These are phyloP conservation scores for Phytophthora hibernalis DNA, from an alignment of 352 stramenopile genomes.

Conservation along the genomic window DNA sequence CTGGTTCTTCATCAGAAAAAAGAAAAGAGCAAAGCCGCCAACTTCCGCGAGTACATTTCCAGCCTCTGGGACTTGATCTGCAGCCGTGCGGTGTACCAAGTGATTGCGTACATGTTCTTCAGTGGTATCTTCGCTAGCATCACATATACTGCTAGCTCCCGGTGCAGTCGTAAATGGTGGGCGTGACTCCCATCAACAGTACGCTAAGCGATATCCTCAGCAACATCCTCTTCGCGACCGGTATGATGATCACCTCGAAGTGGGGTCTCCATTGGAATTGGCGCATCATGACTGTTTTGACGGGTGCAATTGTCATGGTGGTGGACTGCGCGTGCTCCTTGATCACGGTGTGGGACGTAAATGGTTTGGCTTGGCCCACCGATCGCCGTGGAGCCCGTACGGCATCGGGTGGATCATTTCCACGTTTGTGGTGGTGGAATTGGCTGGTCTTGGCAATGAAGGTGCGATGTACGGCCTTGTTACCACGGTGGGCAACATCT, in stretches of 20 bases:
- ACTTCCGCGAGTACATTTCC: slow-evolving; percentile 15
- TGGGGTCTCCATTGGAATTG: slow-evolving; percentile 28
- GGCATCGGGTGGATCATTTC: no score
- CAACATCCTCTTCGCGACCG: slow-evolving; percentile 7
- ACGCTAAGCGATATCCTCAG: slow-evolving; percentile 23
- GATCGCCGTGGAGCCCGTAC: slow-evolving; percentile 18
- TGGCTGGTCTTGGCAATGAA: slow-evolving; percentile 38
- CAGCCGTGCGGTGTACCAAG: slow-evolving; percentile 16
- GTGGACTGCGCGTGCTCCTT: no score
- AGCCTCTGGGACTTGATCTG: slow-evolving; percentile 7
- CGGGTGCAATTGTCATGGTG: slow-evolving; percentile 4
- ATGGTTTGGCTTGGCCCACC: slow-evolving; percentile 20
- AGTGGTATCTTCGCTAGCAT: slow-evolving; percentile 7
- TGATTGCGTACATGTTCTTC: slow-evolving; percentile 20
- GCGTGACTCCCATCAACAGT: slow-evolving; percentile 17
- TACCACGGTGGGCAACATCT: slow-evolving; percentile 22
- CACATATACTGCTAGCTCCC: slow-evolving; percentile 18
- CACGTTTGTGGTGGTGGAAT: slow-evolving; percentile 34
- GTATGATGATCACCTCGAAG: slow-evolving; percentile 25
- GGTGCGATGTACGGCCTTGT: slow-evolving; percentile 31
- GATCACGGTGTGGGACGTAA: slow-evolving; percentile 2
- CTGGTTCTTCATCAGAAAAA: slow-evolving; percentile 25
- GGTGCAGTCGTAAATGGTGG: slow-evolving; percentile 9
- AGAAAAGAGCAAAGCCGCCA: background rate
- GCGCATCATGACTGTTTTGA: slow-evolving; percentile 13